Evolutionary conservation across 2,329 filamentous ascomycete species (phyloP).

Genomic region (Trichoderma koningii): DNA sequence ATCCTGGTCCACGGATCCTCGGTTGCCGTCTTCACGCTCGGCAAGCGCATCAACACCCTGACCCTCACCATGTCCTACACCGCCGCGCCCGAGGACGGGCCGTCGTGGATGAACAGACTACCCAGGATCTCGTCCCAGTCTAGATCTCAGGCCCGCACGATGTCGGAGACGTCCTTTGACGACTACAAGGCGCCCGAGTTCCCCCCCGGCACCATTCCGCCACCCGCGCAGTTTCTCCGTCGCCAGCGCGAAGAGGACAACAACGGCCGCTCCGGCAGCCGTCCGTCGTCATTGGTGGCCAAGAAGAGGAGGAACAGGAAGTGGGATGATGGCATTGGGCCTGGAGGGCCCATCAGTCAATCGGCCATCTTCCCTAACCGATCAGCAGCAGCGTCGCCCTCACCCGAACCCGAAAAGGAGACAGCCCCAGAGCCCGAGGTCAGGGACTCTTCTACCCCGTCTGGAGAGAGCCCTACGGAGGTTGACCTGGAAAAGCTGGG

Average conservation of each 20-base stretch:
- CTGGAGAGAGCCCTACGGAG: slow-evolving; percentile 40
- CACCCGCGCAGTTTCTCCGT: slow-evolving; percentile 76
- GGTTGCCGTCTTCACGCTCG: slow-evolving; percentile 93
- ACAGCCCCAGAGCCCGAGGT: slow-evolving; percentile 36
- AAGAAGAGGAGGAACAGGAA: slow-evolving; percentile 66
- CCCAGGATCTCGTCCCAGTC: slow-evolving; percentile 68
- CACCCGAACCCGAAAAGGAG: slow-evolving; percentile 38
- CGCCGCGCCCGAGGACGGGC: slow-evolving; percentile 80
- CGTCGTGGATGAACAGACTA: slow-evolving; percentile 92
- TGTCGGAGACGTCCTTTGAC: slow-evolving; percentile 75
- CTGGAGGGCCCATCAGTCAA: slow-evolving; percentile 84
- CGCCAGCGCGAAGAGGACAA: slow-evolving; percentile 74
- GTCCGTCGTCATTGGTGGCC: slow-evolving; percentile 61
- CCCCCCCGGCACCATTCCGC: slow-evolving; percentile 71
- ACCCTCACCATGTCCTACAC: slow-evolving; percentile 97
- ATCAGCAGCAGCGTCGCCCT: slow-evolving; percentile 32
- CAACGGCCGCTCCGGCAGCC: slow-evolving; percentile 54
- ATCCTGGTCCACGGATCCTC: slow-evolving; percentile 98
- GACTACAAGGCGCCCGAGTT: slow-evolving; percentile 62
- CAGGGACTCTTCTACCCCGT: slow-evolving; percentile 40
- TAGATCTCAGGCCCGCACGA: slow-evolving; percentile 80
- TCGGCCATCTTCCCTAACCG: slow-evolving; percentile 80
- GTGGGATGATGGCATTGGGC: slow-evolving; percentile 70
- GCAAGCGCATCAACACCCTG: slow-evolving; percentile 96
- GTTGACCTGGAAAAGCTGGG: slow-evolving; percentile 35